These are phyloP conservation scores for Eutypa lata DNA, from an alignment of 2,329 filamentous ascomycete species.

Conservation along the genomic window DNA sequence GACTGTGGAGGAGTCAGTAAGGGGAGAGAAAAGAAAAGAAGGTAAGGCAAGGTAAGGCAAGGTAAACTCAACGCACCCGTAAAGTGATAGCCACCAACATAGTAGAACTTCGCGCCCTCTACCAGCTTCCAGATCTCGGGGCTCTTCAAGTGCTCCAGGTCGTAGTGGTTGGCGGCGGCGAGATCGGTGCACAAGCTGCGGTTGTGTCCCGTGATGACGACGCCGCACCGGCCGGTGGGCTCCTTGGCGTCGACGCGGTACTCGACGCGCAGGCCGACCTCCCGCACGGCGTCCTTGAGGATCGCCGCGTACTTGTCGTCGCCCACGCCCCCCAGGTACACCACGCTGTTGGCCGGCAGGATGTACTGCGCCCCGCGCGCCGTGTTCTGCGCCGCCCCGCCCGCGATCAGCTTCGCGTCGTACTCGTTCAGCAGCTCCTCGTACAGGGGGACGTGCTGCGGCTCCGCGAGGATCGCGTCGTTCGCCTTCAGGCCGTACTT, in stretches of 20 bases:
- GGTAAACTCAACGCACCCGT: constrained; percentile 49
- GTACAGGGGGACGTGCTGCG: constrained; percentile 85
- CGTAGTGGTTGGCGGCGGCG: constrained; percentile 95
- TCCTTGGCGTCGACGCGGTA: constrained; percentile 85
- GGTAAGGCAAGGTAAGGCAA: constrained; percentile 7
- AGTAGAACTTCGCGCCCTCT: constrained; percentile 83
- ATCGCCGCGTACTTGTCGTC: constrained; percentile 94
- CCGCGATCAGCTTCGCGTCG: constrained; percentile 90
- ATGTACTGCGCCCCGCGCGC: constrained; percentile 96
- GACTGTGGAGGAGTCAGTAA: constrained; percentile 45
- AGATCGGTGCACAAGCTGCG: constrained; percentile 93
- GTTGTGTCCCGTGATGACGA: constrained; percentile 95
- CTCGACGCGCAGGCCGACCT: constrained; percentile 87
- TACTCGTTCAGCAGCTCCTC: constrained; percentile 92
- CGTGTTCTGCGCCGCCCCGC: constrained; percentile 96
- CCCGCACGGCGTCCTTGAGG: constrained; percentile 79
- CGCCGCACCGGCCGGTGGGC: constrained; percentile 90
- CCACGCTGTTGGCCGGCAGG: constrained; percentile 81
- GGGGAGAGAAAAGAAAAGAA: not conserved
- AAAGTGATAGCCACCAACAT: constrained; percentile 95
- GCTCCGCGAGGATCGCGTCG: constrained; percentile 94
- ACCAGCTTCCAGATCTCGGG: constrained; percentile 90
- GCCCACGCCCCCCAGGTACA: constrained; percentile 92
- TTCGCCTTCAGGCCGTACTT: constrained; percentile 95
- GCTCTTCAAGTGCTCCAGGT: constrained; percentile 86